A percentile compares a stretch with the other conserved stretches of the same genome.
phyloP scores from a whole-genome alignment of 1,284 basidiomycete species.

The Leucoagaricus sp. region DNA sequence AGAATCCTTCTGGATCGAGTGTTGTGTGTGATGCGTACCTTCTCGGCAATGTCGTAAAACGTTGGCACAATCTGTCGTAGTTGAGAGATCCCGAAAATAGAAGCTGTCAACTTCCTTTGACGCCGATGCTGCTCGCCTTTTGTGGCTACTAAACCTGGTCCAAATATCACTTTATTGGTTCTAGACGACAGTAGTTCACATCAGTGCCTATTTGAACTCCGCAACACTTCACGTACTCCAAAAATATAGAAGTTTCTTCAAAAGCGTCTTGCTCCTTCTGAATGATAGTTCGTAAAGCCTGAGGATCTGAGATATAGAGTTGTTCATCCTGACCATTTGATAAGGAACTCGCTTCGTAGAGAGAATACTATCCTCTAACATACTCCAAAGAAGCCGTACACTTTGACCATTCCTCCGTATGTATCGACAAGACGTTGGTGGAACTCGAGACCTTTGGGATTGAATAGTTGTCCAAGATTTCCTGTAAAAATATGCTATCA shows the following conservation, averaged over 20 bases:
- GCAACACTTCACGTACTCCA: conserved; percentile 41
- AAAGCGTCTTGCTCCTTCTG: conserved; percentile 50
- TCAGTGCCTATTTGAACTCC: conserved; percentile 1
- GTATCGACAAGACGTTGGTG: conserved; percentile 43
- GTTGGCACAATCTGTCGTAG: conserved; percentile 46
- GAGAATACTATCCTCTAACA: conserved; percentile 11
- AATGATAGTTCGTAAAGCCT: conserved; percentile 45
- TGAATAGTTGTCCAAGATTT: conserved; percentile 50
- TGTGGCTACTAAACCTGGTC: conserved; percentile 36
- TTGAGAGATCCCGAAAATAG: conserved; percentile 49
- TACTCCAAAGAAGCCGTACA: conserved; percentile 56
- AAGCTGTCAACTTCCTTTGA: conserved; percentile 51
- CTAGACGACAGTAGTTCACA: conserved; percentile 18
- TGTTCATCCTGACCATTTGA: conserved; percentile 36
- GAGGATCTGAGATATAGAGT: conserved; percentile 48
- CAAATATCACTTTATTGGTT: conserved; percentile 36
- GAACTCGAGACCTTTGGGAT: conserved; percentile 46
- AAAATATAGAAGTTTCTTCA: conserved; percentile 51
- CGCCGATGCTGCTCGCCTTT: conserved; percentile 48
- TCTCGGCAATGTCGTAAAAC: conserved; percentile 47
- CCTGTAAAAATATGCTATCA: conserved; percentile 30
- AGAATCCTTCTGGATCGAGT: background rate
- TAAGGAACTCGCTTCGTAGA: too few relatives aligned
- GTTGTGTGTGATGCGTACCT: conserved; percentile 27
- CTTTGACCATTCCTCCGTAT: conserved; percentile 50